Percentiles rank a stretch among this genome's conserved stretches.
These are phyloP conservation scores for Ogataea hybrid DNA, from an alignment of 1,139 yeast species.

Conservation along the genomic window DNA sequence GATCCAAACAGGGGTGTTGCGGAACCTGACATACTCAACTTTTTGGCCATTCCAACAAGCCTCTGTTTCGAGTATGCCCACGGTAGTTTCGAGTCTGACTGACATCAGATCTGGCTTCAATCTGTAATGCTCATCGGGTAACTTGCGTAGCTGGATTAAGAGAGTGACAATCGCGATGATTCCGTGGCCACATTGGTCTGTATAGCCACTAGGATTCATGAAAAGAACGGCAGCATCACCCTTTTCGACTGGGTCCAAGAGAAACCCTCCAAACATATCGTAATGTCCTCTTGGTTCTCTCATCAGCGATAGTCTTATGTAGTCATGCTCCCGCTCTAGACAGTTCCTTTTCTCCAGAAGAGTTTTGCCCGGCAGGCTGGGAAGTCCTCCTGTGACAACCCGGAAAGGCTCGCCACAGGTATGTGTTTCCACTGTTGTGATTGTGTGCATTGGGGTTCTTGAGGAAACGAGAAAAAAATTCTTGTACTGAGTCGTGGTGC, in stretches of 20 bases:
- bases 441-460: neutral
- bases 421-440: constrained; percentile 31
- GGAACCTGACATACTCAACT: constrained; percentile 26
- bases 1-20: constrained; percentile 27
- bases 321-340: constrained; percentile 23
- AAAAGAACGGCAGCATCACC: constrained; percentile 27
- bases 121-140: constrained; percentile 19
- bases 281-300: constrained; percentile 31
- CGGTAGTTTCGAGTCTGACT: constrained; percentile 24
- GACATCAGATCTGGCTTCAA: constrained; percentile 22
- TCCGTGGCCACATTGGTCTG: constrained; percentile 31
- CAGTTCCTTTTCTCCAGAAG: constrained; percentile 24
- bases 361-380: constrained; percentile 24
- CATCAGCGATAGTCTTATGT: constrained; percentile 25
- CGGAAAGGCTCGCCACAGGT: constrained; percentile 30
- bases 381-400: constrained; percentile 24
- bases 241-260: constrained; percentile 20
- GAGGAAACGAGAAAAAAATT: neutral
- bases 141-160: constrained; percentile 20
- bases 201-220: constrained; percentile 28
- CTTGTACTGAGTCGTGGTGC: neutral
- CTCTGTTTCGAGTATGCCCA: constrained; percentile 21
- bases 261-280: constrained; percentile 30
- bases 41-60: constrained; percentile 27
- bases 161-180: constrained; percentile 26